A percentile compares a stretch with the other conserved stretches of the same genome.
Evolutionary conservation across 768 basidiomycete species (phyloP).

Genomic region (Hypsizygus marmoreus): DNA sequence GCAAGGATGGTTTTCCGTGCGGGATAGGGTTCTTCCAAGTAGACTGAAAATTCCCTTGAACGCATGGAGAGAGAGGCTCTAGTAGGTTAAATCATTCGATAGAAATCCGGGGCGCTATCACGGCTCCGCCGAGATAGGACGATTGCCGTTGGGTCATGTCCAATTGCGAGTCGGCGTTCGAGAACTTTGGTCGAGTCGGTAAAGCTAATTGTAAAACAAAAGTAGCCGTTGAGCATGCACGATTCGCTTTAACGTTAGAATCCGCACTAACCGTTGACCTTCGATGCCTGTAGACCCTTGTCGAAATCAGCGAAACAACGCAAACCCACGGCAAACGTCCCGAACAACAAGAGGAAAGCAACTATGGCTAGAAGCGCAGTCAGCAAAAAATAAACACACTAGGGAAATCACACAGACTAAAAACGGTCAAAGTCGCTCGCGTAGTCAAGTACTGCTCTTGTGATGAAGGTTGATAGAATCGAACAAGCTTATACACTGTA

Average conservation of each 20-base stretch:
- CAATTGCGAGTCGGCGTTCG: conserved; percentile 39
- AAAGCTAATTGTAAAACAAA: conserved; percentile 45
- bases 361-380: conserved; percentile 60
- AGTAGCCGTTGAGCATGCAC: conserved; percentile 34
- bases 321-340: conserved; percentile 75
- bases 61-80: not conserved
- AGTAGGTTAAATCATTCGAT: conserved; percentile 66
- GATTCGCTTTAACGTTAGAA: conserved; percentile 20
- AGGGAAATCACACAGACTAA: conserved; percentile 53
- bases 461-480: conserved; percentile 72
- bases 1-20: too few species aligned
- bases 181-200: conserved; percentile 46
- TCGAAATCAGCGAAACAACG: conserved; percentile 84
- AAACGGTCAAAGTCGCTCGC: conserved; percentile 75
- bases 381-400: not conserved
- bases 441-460: conserved; percentile 63
- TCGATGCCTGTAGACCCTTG: conserved; percentile 72
- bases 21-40: too few species aligned
- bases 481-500: conserved; percentile 81
- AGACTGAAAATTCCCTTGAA: too few species aligned
- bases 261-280: conserved; percentile 68
- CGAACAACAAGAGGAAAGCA: conserved; percentile 71
- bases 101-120: conserved; percentile 66
- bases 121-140: conserved; percentile 54
- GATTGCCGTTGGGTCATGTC: conserved; percentile 49